Conservation (phyloP, 2,329 filamentous ascomycete genomes). For the Fusarium phyllophilum region DNA sequence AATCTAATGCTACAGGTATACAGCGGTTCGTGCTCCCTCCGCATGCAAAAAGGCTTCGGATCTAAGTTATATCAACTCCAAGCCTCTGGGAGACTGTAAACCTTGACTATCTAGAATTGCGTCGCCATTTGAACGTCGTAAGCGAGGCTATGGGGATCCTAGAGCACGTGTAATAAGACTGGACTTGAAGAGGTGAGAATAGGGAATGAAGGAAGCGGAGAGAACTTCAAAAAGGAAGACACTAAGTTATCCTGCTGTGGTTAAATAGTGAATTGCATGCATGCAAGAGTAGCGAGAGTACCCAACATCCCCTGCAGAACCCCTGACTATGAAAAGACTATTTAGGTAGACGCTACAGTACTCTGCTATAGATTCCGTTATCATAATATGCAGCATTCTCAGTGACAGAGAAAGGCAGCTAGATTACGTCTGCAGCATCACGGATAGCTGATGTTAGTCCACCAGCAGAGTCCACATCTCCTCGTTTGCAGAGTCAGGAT, state of each 20-base stretch:
- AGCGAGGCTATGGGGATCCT: not conserved
- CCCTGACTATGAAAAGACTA: not conserved
- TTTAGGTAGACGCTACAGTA: not conserved
- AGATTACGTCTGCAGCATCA: not conserved
- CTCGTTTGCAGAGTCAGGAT: not conserved
- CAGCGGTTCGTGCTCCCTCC: not conserved
- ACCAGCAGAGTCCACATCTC: not conserved
- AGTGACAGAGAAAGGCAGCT: not conserved
- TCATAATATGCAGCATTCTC: not conserved
- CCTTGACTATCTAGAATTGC: not conserved
- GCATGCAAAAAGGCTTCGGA: not conserved
- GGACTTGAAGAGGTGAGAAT: not conserved
- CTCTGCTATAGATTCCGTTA: not conserved
- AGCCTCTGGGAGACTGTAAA: not conserved
- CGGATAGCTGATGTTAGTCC: not conserved
- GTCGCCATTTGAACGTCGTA: not conserved
- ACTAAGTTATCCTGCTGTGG: not conserved
- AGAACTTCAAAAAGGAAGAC: not conserved
- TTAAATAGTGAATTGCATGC: not conserved
- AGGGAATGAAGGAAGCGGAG: not conserved
- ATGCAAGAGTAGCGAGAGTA: not conserved
- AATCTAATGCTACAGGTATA: not conserved
- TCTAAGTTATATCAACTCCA: not conserved
- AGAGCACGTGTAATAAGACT: not conserved
- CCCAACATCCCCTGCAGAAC: not conserved